These are phyloP conservation scores for Magnaporthiopsis rhizophila DNA, from an alignment of 2,329 filamentous ascomycete genomes.

Conservation along the genomic window DNA sequence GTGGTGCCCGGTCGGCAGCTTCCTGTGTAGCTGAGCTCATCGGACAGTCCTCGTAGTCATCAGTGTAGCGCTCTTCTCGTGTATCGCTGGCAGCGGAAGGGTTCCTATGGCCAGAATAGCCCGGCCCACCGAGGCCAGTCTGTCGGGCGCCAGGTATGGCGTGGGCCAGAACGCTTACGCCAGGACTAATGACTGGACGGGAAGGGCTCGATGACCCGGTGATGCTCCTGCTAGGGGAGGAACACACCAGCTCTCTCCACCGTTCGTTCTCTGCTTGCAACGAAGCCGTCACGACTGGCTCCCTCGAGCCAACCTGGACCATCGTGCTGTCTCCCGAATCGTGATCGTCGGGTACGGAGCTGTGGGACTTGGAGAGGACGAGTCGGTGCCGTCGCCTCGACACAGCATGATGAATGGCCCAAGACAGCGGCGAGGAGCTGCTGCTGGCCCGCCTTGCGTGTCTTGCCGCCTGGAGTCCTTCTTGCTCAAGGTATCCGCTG, in stretches of 20 bases:
- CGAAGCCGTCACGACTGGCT: constrained; percentile 13
- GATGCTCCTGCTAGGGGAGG: constrained; percentile 9
- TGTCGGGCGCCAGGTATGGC: not conserved
- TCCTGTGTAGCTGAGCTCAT: not conserved
- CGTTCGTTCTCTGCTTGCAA: constrained; percentile 17
- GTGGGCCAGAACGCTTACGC: not conserved
- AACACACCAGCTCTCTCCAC: constrained; percentile 18
- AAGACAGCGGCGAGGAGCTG: not conserved
- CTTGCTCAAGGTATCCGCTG: not conserved
- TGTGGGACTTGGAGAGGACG: constrained; percentile 7
- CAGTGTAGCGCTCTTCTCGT: not conserved
- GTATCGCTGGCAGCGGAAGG: not conserved
- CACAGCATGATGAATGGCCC: not conserved
- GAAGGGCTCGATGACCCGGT: not conserved
- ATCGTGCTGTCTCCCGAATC: constrained; percentile 16
- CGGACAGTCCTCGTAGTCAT: not conserved
- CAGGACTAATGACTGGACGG: not conserved
- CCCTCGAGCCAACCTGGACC: constrained; percentile 16
- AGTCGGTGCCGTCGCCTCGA: constrained; percentile 1
- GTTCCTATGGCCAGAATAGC: not conserved
- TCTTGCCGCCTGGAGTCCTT: not conserved
- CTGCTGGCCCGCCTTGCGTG: not conserved
- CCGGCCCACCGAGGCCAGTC: no score
- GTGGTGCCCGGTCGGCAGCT: not conserved
- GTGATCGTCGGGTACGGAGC: constrained; percentile 9